Base-by-base conservation (phyloP, 805 yeast species). In the Metschnikowia peoriensis region DNA sequence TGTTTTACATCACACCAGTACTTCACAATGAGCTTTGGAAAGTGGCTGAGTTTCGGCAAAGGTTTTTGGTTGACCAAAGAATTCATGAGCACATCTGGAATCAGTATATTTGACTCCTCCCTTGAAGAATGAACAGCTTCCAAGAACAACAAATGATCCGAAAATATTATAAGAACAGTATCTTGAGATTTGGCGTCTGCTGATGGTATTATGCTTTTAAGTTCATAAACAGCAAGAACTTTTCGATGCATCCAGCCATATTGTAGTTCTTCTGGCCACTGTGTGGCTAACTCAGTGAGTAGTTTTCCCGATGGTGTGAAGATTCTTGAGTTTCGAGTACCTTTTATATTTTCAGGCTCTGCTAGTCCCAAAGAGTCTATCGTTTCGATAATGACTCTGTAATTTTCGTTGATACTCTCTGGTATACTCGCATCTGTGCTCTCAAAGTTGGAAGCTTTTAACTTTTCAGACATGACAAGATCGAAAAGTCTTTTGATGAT, bases 301-400 rank as follows among this genome's bases (percentile, higher is more conserved):
- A 93, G 77, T 66, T 90, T 91, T 0, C 97, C 97, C 0, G 96
- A 85, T 2, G 97, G 97, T 0, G 97, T 92, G 66, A 91, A 88
- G 0, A 90, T 84, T 57, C 97, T 60, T 8, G 53, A 28, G 34
- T 38, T 49, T 28, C 32, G 46, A 28, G 45, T 16, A 17, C 52
- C 41, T 28, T 40, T 35, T 8, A 47, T 47, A 7, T 46, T 51
- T 7, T 37, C 47, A 2, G 53, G 53, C 3, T 52, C 80, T 80
- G 84, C 8, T 82, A 75, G 79, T 1, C 93, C 97, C 72, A 91
- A 92, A 0, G 97, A 87, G 60, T 89, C 88, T 22, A 91, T 86
- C 0, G 91, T 85, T 29, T 80, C 81, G 2, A 81, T 66, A 2
- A 89, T 80, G 1, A 83, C 78, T 6, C 76, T 61, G 61, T 81